These are phyloP conservation scores for Tolypocladium ophioglossoides DNA, from an alignment of 2,329 filamentous ascomycete genomes.

Conservation along the genomic window DNA sequence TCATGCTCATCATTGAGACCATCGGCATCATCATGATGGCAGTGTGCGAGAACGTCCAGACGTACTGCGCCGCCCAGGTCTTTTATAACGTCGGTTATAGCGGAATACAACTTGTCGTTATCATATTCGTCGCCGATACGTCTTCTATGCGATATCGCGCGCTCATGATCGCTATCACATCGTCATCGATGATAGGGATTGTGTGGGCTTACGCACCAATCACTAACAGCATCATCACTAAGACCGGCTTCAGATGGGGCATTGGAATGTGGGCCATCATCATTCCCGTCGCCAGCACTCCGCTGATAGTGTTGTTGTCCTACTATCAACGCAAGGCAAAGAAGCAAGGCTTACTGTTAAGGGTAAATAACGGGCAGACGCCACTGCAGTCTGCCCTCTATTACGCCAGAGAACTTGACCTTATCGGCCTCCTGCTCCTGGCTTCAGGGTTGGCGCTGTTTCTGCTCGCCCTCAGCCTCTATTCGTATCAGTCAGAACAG, in stretches of 20 bases:
- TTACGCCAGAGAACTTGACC: background rate
- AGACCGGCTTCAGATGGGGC: background rate
- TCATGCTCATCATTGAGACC: background rate
- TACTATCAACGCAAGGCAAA: background rate
- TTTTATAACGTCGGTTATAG: background rate
- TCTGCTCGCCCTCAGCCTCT: background rate
- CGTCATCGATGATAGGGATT: background rate
- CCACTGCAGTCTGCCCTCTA: background rate
- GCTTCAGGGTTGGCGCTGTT: background rate
- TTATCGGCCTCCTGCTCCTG: background rate
- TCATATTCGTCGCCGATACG: background rate
- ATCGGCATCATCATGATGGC: background rate
- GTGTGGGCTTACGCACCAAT: background rate
- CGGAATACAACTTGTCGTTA: background rate
- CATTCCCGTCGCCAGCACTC: background rate
- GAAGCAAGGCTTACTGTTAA: background rate
- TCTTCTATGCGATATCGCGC: background rate
- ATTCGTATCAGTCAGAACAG: background rate
- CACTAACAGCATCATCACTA: background rate
- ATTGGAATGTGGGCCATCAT: background rate
- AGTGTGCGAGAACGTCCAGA: background rate
- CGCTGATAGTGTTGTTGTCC: background rate
- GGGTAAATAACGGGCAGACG: background rate
- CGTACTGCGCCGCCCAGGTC: background rate
- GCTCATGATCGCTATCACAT: background rate